These are phyloP conservation scores for Silene latifolia DNA, from an alignment of 148 eudicot genomes.

Conservation along the genomic window DNA sequence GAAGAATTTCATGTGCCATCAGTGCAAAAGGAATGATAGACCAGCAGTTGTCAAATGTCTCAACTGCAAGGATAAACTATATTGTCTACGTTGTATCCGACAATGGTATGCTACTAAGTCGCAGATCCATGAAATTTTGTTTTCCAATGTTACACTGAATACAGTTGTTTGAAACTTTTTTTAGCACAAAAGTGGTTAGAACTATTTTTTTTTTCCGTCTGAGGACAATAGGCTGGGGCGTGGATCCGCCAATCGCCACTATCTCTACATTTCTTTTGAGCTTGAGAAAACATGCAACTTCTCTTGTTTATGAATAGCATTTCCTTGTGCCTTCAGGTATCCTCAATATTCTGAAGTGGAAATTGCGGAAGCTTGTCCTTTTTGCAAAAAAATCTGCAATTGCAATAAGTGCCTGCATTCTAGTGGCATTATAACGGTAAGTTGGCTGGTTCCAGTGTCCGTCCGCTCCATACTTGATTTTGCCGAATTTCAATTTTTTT, in stretches of 20 bases:
- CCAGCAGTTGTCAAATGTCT: conserved; percentile 58
- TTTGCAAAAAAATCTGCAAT: conserved; percentile 68
- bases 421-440: conserved; percentile 48
- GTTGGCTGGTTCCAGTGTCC: neutral
- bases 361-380: conserved; percentile 62
- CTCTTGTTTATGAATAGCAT: neutral
- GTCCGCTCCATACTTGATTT: neutral
- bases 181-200: neutral
- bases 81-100: conserved; percentile 63
- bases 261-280: conserved; percentile 7
- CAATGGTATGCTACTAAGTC: conserved; percentile 45
- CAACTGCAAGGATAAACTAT: conserved; percentile 46
- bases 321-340: conserved; percentile 46
- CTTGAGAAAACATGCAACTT: neutral
- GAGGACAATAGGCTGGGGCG: neutral
- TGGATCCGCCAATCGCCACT: neutral
- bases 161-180: neutral
- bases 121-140: neutral
- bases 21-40: conserved; percentile 56
- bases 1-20: conserved; percentile 50
- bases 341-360: conserved; percentile 53
- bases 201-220: no score
- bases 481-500: neutral
- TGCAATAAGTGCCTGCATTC: conserved; percentile 68
- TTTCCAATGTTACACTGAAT: neutral